Base-by-base conservation (phyloP, 768 basidiomycete genomes). In the Suillus ampliporus region DNA sequence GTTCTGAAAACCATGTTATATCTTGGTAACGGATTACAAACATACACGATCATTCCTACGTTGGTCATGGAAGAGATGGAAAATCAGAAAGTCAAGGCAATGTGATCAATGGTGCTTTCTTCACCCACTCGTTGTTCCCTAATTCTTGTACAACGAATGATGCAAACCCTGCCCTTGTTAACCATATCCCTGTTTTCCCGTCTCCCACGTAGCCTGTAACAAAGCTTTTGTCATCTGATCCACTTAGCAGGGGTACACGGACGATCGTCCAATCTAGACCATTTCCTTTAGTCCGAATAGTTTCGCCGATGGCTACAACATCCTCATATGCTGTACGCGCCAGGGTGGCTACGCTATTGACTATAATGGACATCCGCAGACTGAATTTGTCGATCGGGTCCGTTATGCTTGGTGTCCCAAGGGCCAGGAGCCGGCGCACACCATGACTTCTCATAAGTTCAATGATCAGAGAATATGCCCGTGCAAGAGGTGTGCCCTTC, bases 151-250 rank as follows among this genome's bases (percentile, higher is more conserved):
- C 57, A 6, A 85, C 80, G 66, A 90, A 92, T 2, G 78, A 74
- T 5, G 86, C 89, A 63, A 87, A 90, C 0, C 83, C 89, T 10
- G 75, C 74, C 64, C 89, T 80, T 1, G 89, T 72, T 43, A 91
- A 71, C n/a, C 71, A 76, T 5, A 76, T 76, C 23, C 80, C 82
- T 9, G 80, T 82, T 66, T 79, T 81, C 17, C 82, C 83, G 65
- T 92, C 90, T 3, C 91, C 90, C 6, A 89, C 75, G 68, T 91
- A 90, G 3, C 91, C 91, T 34, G 82, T 86, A 4, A 84, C 71
- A 37, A 85, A 78, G 0, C 78, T 78, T 65, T 76, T 83, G 15
- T 76, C 77, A 28, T 79, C 69, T 5, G 79, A 76, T 64, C 84
- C 80, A 47, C 80, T 87, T 68, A 92, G 70, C 28, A 90, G 57